Evolutionary conservation across 2,329 filamentous ascomycete species (phyloP).

Genomic region (Pseudogymnoascus sp.): DNA sequence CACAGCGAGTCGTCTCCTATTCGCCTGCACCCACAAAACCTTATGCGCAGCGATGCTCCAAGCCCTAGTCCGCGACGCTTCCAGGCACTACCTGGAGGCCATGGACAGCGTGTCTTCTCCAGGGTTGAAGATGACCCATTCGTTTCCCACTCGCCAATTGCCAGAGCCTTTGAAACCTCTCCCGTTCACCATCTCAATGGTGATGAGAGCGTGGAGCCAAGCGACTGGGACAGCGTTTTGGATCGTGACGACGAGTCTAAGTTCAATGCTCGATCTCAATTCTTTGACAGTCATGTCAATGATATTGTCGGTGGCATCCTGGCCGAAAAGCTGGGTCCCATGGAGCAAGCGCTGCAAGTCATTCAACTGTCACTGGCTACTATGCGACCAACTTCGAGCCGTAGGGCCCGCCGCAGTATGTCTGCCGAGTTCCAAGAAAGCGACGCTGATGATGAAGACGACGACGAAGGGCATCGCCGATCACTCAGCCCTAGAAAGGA

Average conservation of each 20-base stretch:
- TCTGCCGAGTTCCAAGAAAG: conserved; percentile 70
- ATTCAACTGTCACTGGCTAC: conserved; percentile 65
- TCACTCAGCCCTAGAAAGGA: conserved; percentile 73
- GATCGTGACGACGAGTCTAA: conserved; percentile 78
- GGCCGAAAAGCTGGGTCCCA: conserved; percentile 66
- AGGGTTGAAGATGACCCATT: conserved; percentile 39
- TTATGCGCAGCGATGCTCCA: conserved; percentile 60
- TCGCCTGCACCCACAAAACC: conserved; percentile 44
- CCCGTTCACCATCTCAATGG: conserved; percentile 58
- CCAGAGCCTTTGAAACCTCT: conserved; percentile 43
- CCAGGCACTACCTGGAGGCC: conserved; percentile 39
- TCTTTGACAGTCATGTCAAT: conserved; percentile 89
- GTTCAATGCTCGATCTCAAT: conserved; percentile 70
- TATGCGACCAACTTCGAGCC: conserved; percentile 49
- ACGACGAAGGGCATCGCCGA: conserved; percentile 53
- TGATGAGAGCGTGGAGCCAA: conserved; percentile 59
- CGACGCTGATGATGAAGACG: conserved; percentile 91
- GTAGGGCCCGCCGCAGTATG: conserved; percentile 55
- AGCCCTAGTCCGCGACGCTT: conserved; percentile 63
- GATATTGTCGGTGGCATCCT: conserved; percentile 73
- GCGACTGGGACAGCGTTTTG: conserved; percentile 88
- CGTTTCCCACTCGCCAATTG: conserved; percentile 29
- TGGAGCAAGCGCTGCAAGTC: conserved; percentile 69
- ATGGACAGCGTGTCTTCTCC: conserved; percentile 38
- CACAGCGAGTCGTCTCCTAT: conserved; percentile 43